phyloP scores from a whole-genome alignment of 2,329 filamentous ascomycete species.

The Aspergillus pseudoviridinutans region DNA sequence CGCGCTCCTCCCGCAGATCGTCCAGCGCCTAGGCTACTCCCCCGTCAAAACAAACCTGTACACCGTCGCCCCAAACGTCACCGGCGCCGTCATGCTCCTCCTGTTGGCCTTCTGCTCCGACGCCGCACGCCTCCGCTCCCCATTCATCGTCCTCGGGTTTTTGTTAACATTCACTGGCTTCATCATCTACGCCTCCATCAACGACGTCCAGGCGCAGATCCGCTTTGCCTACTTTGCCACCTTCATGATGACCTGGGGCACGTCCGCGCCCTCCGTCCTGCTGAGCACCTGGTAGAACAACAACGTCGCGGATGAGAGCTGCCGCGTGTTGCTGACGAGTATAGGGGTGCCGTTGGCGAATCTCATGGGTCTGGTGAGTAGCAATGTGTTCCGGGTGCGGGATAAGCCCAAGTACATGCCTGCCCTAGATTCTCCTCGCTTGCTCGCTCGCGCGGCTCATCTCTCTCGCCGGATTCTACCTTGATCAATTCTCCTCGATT shows the following conservation, averaged over 20 bases:
- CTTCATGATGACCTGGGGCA: constrained; percentile 83
- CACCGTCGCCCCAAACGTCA: constrained; percentile 75
- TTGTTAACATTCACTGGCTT: constrained; percentile 72
- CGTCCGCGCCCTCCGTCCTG: constrained; percentile 68
- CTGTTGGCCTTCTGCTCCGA: constrained; percentile 70
- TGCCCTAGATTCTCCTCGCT: constrained; percentile 37
- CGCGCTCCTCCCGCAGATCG: constrained; percentile 54
- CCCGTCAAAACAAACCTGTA: constrained; percentile 72
- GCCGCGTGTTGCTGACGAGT: constrained; percentile 65
- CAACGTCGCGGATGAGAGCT: constrained; percentile 73
- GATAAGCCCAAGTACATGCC: constrained; percentile 65
- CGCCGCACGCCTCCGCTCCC: constrained; percentile 61
- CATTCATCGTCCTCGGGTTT: constrained; percentile 71
- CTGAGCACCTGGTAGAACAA: constrained; percentile 71
- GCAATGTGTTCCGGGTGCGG: constrained; percentile 62
- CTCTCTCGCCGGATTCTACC: no score
- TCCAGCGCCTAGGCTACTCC: constrained; percentile 49
- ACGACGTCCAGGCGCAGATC: constrained; percentile 57
- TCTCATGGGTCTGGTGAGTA: constrained; percentile 67
- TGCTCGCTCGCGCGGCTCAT: no score
- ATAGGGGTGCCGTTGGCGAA: constrained; percentile 73
- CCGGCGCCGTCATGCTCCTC: constrained; percentile 67
- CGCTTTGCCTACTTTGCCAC: constrained; percentile 69
- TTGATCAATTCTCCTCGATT: no score
- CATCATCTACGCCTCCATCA: constrained; percentile 70